phyloP scores from a whole-genome alignment of 306 rosid species.

The Cucumis sativus region Cucumber_9930_V3 NC_026661.2:4796501-4797000 shows the following conservation, averaged over 20 bases:
- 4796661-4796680: neutral
- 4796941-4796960: conserved; percentile 29
- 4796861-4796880: conserved; percentile 28
- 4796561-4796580: conserved; percentile 71
- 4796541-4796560: conserved; percentile 18
- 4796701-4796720: conserved; percentile 19
- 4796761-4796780: conserved; percentile 50
- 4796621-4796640: conserved; percentile 25
- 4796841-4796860: conserved; percentile 26
- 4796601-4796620: conserved; percentile 66
- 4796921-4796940: conserved; percentile 25
- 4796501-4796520: neutral
- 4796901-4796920: conserved; percentile 41
- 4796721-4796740: conserved; percentile 41
- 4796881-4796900: conserved; percentile 5
- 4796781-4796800: conserved; percentile 53
- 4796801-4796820: conserved; percentile 50
- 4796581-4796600: conserved; percentile 52
- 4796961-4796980: neutral
- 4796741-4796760: conserved; percentile 68
- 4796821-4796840: conserved; percentile 66
- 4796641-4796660: neutral
- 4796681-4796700: neutral
- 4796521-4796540: neutral
- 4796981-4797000: neutral